Percentiles rank a stretch among this genome's conserved stretches.
These are phyloP conservation scores for Fraxinus americana DNA, from an alignment of 257 asterid species.

Conservation along the genomic window DNA sequence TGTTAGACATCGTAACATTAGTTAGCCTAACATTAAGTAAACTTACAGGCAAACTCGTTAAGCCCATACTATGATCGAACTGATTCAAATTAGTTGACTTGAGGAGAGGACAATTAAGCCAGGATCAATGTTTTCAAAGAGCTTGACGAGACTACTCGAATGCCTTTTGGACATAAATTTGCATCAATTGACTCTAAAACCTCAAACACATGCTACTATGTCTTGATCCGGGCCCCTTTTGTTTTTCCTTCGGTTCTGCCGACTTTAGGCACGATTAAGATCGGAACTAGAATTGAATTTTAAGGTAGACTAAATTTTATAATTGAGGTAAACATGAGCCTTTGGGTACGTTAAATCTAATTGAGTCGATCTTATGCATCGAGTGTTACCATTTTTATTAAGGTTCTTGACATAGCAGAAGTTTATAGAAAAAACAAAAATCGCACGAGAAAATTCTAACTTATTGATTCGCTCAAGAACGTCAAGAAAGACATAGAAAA, in stretches of 20 bases:
- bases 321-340: background rate
- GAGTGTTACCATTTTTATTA: no score
- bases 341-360: background rate
- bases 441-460: no score
- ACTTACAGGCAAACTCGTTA: no score
- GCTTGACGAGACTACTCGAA: background rate
- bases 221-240: background rate
- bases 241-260: background rate
- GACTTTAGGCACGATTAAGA: background rate
- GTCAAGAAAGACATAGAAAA: no score
- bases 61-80: background rate
- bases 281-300: background rate
- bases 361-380: background rate
- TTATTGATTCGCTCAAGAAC: no score
- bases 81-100: constrained; percentile 8
- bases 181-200: background rate
- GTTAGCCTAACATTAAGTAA: no score
- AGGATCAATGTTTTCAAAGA: background rate
- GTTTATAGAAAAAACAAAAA: no score
- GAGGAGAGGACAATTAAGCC: background rate
- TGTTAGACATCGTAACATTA: no score
- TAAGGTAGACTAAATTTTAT: no score
- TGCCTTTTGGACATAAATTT: background rate
- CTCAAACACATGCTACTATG: background rate
- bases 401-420: no score